phyloP scores from a whole-genome alignment of 805 yeast genomes.

The Blastobotrys mokoenaii region DNA sequence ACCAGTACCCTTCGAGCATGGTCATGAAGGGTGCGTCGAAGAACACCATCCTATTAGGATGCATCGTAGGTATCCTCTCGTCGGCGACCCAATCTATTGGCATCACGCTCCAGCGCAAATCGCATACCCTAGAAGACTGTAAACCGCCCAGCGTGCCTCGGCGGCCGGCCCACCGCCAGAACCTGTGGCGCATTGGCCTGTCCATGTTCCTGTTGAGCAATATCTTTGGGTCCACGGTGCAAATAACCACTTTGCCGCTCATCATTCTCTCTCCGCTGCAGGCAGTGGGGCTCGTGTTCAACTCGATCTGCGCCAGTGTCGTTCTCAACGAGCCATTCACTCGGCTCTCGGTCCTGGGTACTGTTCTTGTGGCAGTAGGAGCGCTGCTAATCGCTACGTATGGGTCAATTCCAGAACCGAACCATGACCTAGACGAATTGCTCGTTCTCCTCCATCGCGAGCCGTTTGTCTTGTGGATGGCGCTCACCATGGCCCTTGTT shows the following conservation, averaged over 20 bases:
- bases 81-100: slow-evolving; percentile 78
- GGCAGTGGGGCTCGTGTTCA: slow-evolving; percentile 82
- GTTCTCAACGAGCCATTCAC: slow-evolving; percentile 65
- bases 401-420: slow-evolving; percentile 52
- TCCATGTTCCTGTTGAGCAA: slow-evolving; percentile 63
- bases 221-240: slow-evolving; percentile 72
- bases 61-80: slow-evolving; percentile 62
- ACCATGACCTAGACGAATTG: slow-evolving; percentile 42
- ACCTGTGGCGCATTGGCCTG: slow-evolving; percentile 72
- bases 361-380: slow-evolving; percentile 59
- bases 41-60: slow-evolving; percentile 44
- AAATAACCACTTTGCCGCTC: slow-evolving; percentile 74
- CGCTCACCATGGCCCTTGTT: slow-evolving; percentile 29
- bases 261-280: slow-evolving; percentile 75
- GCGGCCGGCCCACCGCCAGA: slow-evolving; percentile 32
- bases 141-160: slow-evolving; percentile 20
- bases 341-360: slow-evolving; percentile 48
- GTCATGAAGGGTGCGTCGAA: too few species aligned
- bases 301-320: slow-evolving; percentile 61
- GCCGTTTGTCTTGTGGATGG: slow-evolving; percentile 53
- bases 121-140: slow-evolving; percentile 46
- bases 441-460: slow-evolving; percentile 34
- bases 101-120: slow-evolving; percentile 69
- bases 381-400: slow-evolving; percentile 70
- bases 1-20: too few species aligned